Percentiles rank a stretch among this genome's conserved stretches.
These are phyloP conservation scores for Evansstolkia leycettana DNA, from an alignment of 495 filamentous ascomycete species.

Conservation along the genomic window DNA sequence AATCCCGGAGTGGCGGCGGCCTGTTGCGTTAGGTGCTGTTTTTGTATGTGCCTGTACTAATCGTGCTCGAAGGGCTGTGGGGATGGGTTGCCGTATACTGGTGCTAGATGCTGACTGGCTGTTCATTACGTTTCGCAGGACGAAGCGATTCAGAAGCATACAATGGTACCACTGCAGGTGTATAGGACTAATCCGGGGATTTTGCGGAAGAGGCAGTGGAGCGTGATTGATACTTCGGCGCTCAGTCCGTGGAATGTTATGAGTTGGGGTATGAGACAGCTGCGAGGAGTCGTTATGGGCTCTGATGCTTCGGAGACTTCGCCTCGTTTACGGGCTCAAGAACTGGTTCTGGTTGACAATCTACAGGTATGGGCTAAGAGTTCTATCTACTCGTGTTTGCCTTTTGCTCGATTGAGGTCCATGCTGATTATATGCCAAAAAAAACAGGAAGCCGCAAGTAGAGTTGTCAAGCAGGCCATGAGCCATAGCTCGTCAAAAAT, in stretches of 20 bases:
- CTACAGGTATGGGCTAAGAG: conserved; percentile 27
- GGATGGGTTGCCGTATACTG: no score
- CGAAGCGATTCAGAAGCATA: conserved; percentile 55
- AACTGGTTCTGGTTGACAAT: conserved; percentile 42
- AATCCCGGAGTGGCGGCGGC: conserved; percentile 66
- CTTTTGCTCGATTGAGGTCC: conserved; percentile 30
- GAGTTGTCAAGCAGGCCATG: conserved; percentile 31
- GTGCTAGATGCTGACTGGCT: background rate
- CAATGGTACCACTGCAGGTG: conserved; percentile 53
- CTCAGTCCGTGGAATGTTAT: conserved; percentile 50
- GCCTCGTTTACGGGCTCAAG: conserved; percentile 21
- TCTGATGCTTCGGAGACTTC: conserved; percentile 16
- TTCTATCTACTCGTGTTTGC: background rate
- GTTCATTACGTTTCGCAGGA: no score
- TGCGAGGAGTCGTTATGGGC: conserved; percentile 47
- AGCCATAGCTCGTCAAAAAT: conserved; percentile 28
- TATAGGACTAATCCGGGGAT: conserved; percentile 49
- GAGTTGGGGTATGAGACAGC: conserved; percentile 61
- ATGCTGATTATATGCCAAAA: background rate
- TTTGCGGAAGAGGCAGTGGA: conserved; percentile 38
- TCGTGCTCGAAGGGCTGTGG: no score
- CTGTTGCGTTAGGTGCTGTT: conserved; percentile 70
- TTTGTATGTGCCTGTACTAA: no score
- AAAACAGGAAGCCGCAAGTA: conserved; percentile 32
- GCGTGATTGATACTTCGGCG: conserved; percentile 36